Conservation (phyloP, 2,329 filamentous ascomycete species). For the Onygenales sp. region DNA sequence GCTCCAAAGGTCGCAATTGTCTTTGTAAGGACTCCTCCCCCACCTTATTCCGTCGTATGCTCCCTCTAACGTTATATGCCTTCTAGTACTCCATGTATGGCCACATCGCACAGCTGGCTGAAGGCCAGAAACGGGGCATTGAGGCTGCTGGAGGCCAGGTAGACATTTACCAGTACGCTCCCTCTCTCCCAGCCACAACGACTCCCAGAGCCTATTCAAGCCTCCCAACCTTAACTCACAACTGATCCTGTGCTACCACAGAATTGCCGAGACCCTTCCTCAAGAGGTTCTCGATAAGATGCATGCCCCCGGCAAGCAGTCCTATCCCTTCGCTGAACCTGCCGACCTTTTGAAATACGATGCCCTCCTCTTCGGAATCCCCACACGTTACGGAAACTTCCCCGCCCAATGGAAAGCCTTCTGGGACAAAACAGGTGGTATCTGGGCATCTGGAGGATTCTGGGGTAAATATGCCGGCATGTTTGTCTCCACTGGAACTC, state of each 20-base stretch:
- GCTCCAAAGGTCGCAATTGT: conserved; percentile 88
- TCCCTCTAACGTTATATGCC: not conserved
- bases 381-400: conserved; percentile 95
- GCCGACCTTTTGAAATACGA: conserved; percentile 66
- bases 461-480: conserved; percentile 84
- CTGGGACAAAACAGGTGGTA: conserved; percentile 80
- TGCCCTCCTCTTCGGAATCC: conserved; percentile 85
- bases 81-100: conserved; percentile 88
- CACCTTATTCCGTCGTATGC: not conserved
- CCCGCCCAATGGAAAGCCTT: conserved; percentile 81
- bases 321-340: conserved; percentile 55
- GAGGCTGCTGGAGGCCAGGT: conserved; percentile 73
- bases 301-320: conserved; percentile 70
- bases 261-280: conserved; percentile 75
- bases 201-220: not conserved
- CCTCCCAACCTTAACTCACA: too few relatives aligned
- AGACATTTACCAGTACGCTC: conserved; percentile 67
- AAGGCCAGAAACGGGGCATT: conserved; percentile 85
- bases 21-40: conserved; percentile 51
- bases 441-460: conserved; percentile 70
- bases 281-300: conserved; percentile 80
- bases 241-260: conserved; percentile 19
- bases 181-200: not conserved
- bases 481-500: conserved; percentile 78
- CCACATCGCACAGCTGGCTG: conserved; percentile 73